Evolutionary conservation across 1,284 basidiomycete genomes (phyloP).

Genomic region (Apiotrichum sp.): DNA sequence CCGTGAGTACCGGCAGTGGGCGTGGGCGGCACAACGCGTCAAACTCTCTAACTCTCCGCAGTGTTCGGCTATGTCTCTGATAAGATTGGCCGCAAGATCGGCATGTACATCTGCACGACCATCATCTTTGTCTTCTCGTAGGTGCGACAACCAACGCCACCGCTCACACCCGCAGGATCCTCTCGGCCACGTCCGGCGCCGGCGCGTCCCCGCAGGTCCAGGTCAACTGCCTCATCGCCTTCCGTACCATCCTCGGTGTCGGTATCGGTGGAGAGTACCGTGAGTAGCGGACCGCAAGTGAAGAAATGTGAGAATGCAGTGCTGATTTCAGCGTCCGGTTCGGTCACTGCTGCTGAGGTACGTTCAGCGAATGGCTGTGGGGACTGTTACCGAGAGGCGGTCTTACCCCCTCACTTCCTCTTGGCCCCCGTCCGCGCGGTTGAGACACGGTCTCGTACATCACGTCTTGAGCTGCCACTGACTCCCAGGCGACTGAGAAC

Average conservation of each 20-base stretch:
- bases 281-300: background rate
- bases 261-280: slow-evolving; percentile 80
- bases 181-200: slow-evolving; percentile 55
- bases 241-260: slow-evolving; percentile 70
- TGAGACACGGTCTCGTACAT: too few species aligned
- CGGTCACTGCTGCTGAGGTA: slow-evolving; percentile 76
- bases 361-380: too few species aligned
- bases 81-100: slow-evolving; percentile 56
- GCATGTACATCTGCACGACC: slow-evolving; percentile 55
- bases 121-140: slow-evolving; percentile 65
- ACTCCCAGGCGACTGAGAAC: slow-evolving; percentile 61
- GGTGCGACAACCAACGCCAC: too few species aligned
- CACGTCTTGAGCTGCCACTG: too few species aligned
- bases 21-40: background rate
- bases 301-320: too few species aligned
- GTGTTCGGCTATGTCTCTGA: slow-evolving; percentile 65
- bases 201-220: slow-evolving; percentile 50
- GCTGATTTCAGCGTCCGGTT: slow-evolving; percentile 58
- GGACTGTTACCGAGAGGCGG: too few species aligned
- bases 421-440: too few species aligned
- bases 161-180: slow-evolving; percentile 31
- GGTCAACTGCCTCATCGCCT: slow-evolving; percentile 69
- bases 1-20: slow-evolving; percentile 1
- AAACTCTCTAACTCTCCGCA: background rate
- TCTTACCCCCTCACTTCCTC: too few species aligned